These are phyloP conservation scores for Otatea glauca DNA, from an alignment of 176 grass and related monocot genomes.

Conservation along the genomic window DNA sequence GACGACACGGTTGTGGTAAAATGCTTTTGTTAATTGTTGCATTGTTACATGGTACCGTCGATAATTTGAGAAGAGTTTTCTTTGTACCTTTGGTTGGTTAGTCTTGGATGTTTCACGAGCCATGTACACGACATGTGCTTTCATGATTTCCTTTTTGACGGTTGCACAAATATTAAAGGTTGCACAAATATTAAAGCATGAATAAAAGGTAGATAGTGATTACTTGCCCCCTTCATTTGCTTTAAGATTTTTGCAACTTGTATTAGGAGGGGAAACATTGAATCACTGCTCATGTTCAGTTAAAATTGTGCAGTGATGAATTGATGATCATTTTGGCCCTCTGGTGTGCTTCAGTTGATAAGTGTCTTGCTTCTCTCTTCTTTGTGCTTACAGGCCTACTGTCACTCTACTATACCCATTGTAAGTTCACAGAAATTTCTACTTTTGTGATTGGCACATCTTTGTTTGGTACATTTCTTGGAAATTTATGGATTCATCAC, in stretches of 20 bases:
- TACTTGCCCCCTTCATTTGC: too few species aligned
- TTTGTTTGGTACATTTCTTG: background rate
- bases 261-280: too few species aligned
- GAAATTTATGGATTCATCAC: background rate
- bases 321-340: background rate
- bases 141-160: too few species aligned
- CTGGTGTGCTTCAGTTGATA: background rate
- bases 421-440: conserved; percentile 42
- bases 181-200: too few species aligned
- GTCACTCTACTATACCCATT: conserved; percentile 63
- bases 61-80: background rate
- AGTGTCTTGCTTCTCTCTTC: background rate
- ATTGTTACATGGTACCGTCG: background rate
- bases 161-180: too few species aligned
- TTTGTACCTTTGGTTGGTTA: background rate
- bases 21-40: background rate
- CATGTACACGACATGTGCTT: too few species aligned
- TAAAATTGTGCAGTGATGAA: background rate
- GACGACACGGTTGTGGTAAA: background rate
- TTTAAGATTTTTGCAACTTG: too few species aligned
- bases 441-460: background rate
- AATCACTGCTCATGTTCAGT: too few species aligned
- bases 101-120: conserved; percentile 13
- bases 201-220: too few species aligned
- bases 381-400: conserved; percentile 44